These are phyloP conservation scores for Petasospora rhodanensis DNA, from an alignment of 1,139 yeast species.

Conservation along the genomic window DNA sequence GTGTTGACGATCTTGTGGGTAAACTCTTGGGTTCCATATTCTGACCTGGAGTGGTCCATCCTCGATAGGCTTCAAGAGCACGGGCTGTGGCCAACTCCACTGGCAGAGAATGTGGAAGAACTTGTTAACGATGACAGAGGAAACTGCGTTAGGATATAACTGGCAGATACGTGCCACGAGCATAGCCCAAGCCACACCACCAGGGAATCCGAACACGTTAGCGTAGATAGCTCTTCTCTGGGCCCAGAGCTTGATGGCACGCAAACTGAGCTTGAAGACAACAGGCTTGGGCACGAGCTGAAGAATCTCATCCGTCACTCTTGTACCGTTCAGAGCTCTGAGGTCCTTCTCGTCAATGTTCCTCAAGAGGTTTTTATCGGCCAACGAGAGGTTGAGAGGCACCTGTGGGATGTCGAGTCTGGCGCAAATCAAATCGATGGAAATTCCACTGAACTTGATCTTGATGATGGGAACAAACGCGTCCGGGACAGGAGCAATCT, in stretches of 20 bases:
- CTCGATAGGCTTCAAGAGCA: slow-evolving; percentile 82
- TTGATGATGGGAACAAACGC: slow-evolving; percentile 96
- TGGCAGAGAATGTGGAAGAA: slow-evolving; percentile 80
- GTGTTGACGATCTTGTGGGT: slow-evolving; percentile 83
- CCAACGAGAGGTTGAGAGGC: slow-evolving; percentile 66
- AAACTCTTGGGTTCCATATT: slow-evolving; percentile 94
- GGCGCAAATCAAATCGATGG: slow-evolving; percentile 87
- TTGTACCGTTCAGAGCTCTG: slow-evolving; percentile 87
- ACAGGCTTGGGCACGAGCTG: slow-evolving; percentile 87
- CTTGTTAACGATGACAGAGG: slow-evolving; percentile 83
- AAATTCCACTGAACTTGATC: slow-evolving; percentile 80
- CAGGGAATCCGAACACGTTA: slow-evolving; percentile 95
- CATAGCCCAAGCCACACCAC: slow-evolving; percentile 99
- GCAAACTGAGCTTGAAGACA: slow-evolving; percentile 85
- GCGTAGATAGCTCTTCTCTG: slow-evolving; percentile 91
- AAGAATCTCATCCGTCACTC: slow-evolving; percentile 94
- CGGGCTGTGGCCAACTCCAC: slow-evolving; percentile 99
- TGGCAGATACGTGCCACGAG: slow-evolving; percentile 95
- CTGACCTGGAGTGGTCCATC: slow-evolving; percentile 96
- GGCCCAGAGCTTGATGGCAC: slow-evolving; percentile 97
- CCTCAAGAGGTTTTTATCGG: slow-evolving; percentile 77
- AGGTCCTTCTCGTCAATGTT: slow-evolving; percentile 89
- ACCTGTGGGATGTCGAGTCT: slow-evolving; percentile 76
- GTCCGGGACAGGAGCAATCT: slow-evolving; percentile 89
- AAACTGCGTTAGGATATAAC: slow-evolving; percentile 90